Percentiles rank a stretch among this genome's conserved stretches.
Conservation (phyloP, 768 basidiomycete genomes). For the Leccinum pellstonianum region DNA sequence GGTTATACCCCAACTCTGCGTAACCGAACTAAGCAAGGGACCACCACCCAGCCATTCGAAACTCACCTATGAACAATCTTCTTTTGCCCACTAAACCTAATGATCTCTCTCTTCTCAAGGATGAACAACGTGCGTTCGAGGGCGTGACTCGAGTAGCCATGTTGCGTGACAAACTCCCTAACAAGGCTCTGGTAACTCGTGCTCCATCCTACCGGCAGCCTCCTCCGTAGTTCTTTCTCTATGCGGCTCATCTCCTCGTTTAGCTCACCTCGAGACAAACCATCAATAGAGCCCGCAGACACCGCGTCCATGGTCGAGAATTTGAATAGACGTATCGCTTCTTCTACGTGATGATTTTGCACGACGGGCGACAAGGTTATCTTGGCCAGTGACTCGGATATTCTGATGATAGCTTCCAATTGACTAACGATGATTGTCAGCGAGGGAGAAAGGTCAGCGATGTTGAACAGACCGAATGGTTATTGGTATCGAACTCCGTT, state of each 20-base stretch:
- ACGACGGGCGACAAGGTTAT: constrained; percentile 86
- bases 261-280: constrained; percentile 84
- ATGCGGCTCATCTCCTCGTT: constrained; percentile 93
- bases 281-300: constrained; percentile 89
- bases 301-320: constrained; percentile 99
- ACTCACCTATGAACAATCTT: constrained; percentile 53
- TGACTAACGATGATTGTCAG: constrained; percentile 47
- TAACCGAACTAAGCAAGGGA: constrained; percentile 4
- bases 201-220: constrained; percentile 93
- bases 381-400: constrained; percentile 96
- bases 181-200: constrained; percentile 94
- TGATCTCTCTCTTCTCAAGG: constrained; percentile 93
- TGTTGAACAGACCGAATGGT: constrained; percentile 78
- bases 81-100: constrained; percentile 67
- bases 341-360: constrained; percentile 92
- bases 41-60: not conserved
- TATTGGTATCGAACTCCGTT: constrained; percentile 96
- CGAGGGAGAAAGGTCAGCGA: not conserved
- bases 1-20: constrained; percentile 31
- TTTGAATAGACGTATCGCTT: constrained; percentile 97
- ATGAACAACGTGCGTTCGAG: constrained; percentile 89
- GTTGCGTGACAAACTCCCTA: constrained; percentile 89
- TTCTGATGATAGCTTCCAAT: constrained; percentile 98
- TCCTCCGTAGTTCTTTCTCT: constrained; percentile 78
- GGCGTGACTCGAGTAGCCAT: constrained; percentile 87